These are phyloP conservation scores for Xylariaceae sp. DNA, from an alignment of 2,329 filamentous ascomycete genomes.

Conservation along the genomic window DNA sequence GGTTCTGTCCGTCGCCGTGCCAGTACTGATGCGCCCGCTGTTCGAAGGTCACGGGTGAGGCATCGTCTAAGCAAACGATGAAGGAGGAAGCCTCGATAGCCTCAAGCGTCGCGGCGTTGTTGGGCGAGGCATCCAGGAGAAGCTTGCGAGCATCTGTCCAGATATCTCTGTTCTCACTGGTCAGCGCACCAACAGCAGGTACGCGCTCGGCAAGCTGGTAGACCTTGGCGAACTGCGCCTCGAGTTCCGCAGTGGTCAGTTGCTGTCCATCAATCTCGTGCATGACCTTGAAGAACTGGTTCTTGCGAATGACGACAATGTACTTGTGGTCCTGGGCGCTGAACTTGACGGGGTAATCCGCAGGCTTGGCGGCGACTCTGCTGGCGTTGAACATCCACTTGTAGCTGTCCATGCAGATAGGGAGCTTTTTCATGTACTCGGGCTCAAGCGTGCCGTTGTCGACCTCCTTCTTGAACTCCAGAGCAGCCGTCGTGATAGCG, in stretches of 20 bases:
- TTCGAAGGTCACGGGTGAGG: constrained; percentile 84
- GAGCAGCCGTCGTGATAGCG: constrained; percentile 74
- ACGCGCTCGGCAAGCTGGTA: constrained; percentile 69
- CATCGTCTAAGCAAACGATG: constrained; percentile 88
- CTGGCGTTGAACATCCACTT: constrained; percentile 98
- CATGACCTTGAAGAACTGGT: constrained; percentile 91
- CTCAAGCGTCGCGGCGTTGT: constrained; percentile 73
- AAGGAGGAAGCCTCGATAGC: constrained; percentile 86
- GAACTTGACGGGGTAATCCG: constrained; percentile 81
- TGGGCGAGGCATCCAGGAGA: constrained; percentile 68
- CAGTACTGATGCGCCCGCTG: constrained; percentile 96
- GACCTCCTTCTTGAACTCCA: constrained; percentile 94
- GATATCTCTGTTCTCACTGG: constrained; percentile 86
- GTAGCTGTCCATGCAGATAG: constrained; percentile 98
- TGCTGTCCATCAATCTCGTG: constrained; percentile 78
- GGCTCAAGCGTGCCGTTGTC: constrained; percentile 80
- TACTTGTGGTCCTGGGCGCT: constrained; percentile 70
- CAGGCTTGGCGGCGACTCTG: constrained; percentile 74
- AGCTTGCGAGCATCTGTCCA: constrained; percentile 80
- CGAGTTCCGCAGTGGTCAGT: constrained; percentile 82
- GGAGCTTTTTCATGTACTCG: constrained; percentile 97
- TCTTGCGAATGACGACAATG: constrained; percentile 87
- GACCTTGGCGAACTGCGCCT: constrained; percentile 80
- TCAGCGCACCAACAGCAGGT: constrained; percentile 76
- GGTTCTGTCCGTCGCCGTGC: constrained; percentile 93